These are phyloP conservation scores for Neofusicoccum sp. DNA, from an alignment of 2,329 filamentous ascomycete species.

Conservation along the genomic window DNA sequence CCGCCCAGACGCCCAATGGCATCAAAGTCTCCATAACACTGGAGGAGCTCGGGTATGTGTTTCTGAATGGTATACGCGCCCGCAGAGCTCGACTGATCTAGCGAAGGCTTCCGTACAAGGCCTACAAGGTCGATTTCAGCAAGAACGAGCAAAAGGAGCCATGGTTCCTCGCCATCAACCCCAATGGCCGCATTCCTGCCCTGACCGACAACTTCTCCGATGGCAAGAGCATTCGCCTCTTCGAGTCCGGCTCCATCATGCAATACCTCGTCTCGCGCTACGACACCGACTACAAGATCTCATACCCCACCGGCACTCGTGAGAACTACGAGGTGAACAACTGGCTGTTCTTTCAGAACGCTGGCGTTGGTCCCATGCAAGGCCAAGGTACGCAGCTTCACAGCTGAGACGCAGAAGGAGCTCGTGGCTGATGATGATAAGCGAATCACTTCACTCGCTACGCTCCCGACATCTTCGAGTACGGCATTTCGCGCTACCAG, in stretches of 20 bases:
- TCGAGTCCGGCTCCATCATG: slow-evolving; percentile 81
- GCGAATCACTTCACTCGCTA: slow-evolving; percentile 66
- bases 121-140: slow-evolving; percentile 66
- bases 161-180: slow-evolving; percentile 90
- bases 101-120: slow-evolving; percentile 67
- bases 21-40: slow-evolving; percentile 86
- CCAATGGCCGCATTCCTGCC: slow-evolving; percentile 88
- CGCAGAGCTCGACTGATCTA: background rate
- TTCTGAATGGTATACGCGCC: background rate
- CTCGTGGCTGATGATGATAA: slow-evolving; percentile 19
- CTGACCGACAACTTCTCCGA: slow-evolving; percentile 76
- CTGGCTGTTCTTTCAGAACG: slow-evolving; percentile 73
- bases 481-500: slow-evolving; percentile 76
- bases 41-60: slow-evolving; percentile 64
- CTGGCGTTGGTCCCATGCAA: slow-evolving; percentile 79
- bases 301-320: slow-evolving; percentile 64
- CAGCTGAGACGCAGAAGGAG: background rate
- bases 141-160: slow-evolving; percentile 79
- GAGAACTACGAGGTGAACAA: slow-evolving; percentile 79
- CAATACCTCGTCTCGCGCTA: slow-evolving; percentile 82
- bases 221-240: slow-evolving; percentile 70
- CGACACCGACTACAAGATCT: slow-evolving; percentile 78
- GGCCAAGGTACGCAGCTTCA: slow-evolving; percentile 30
- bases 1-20: slow-evolving; percentile 79
- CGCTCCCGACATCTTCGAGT: slow-evolving; percentile 70